Evolutionary conservation across 2,329 filamentous ascomycete species (phyloP), one percentile per base, ranked within the genome.

Genomic region (Phyllosticta paracitricarpa): DNA sequence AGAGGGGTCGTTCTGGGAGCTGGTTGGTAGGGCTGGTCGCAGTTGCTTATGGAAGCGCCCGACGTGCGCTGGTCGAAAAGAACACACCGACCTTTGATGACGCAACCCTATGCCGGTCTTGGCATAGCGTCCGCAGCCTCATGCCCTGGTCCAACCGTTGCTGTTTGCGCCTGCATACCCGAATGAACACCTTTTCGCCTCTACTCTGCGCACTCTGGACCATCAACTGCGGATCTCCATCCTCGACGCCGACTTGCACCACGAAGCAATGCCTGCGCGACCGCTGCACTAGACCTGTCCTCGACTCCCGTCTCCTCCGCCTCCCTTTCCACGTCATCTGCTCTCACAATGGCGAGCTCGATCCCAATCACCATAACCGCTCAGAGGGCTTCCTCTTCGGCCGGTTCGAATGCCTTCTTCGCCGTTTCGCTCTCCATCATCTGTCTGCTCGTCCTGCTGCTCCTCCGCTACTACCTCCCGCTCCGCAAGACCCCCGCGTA

Each of bases 401-500:
- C 91, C 58, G 87, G 87, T 74, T 96, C 92, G 59, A 84, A 86
- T 70, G 79, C 93, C 70, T 95, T 97, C 76, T 84, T 89, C 66
- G 73, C 85, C 66, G 69, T 89, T 68, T 84, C 91, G 63, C 81
- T 96, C 51, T 76, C 92, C 66, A 73, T 84, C 66, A 89, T 96
- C 67, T 91, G 87, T 65, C 73, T 88, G 64, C 78, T 88, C 63
- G 91, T 94, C 63, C 82, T 99, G 53, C 80, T 97, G 24, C 86
- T 97, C 64, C 81, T 97, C 63, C 88, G 94, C 69, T 86, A 91
- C 78, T 99, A 92, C 76, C 84, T 99, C 9, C 93, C 93, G 2
- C 81, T 99, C 35, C 91, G 94, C 67, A 86, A 88, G 6, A 97
- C 94, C 0, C 93, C 94, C 0, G 89, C 87, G 63, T 97, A 95